A percentile compares a stretch with the other conserved stretches of the same genome.
phyloP scores from a whole-genome alignment of 2,329 filamentous ascomycete genomes.

The Colletotrichum sp. region DNA sequence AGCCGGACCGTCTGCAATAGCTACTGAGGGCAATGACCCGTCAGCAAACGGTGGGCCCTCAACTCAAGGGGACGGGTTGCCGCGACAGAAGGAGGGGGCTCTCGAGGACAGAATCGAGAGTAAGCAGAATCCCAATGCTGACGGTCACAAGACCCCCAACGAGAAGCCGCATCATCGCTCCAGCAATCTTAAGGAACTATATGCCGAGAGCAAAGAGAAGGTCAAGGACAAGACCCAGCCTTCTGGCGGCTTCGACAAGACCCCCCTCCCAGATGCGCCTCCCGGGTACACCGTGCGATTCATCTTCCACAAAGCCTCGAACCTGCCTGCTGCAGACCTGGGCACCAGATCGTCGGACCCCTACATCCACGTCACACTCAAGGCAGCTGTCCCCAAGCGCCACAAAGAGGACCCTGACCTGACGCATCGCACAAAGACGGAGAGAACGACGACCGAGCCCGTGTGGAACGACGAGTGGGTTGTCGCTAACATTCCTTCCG shows the following conservation, averaged over 20 bases:
- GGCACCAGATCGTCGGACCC: constrained; percentile 81
- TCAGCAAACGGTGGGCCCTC: constrained; percentile 18
- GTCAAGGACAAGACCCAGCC: constrained; percentile 54
- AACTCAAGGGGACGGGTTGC: background rate
- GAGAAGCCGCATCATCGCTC: constrained; percentile 23
- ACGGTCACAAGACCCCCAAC: constrained; percentile 17
- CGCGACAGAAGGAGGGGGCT: background rate
- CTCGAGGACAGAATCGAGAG: constrained; percentile 13
- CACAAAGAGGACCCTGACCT: constrained; percentile 88
- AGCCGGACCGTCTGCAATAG: background rate
- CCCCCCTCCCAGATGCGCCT: constrained; percentile 75
- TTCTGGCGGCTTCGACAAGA: constrained; percentile 80
- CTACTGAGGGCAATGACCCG: background rate
- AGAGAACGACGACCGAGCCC: constrained; percentile 75
- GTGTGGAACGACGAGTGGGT: constrained; percentile 87
- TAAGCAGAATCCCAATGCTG: constrained; percentile 14
- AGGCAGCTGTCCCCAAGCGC: constrained; percentile 70
- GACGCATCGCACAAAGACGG: constrained; percentile 75
- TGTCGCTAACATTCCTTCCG: constrained; percentile 82
- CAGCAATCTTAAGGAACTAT: constrained; percentile 34
- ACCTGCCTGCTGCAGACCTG: constrained; percentile 84
- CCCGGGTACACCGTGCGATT: constrained; percentile 86
- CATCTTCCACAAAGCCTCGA: constrained; percentile 80
- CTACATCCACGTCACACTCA: constrained; percentile 79
- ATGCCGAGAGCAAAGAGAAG: constrained; percentile 40